Evolutionary conservation across 805 yeast species (phyloP).

Genomic region (Wickerhamia fluorescens): DNA sequence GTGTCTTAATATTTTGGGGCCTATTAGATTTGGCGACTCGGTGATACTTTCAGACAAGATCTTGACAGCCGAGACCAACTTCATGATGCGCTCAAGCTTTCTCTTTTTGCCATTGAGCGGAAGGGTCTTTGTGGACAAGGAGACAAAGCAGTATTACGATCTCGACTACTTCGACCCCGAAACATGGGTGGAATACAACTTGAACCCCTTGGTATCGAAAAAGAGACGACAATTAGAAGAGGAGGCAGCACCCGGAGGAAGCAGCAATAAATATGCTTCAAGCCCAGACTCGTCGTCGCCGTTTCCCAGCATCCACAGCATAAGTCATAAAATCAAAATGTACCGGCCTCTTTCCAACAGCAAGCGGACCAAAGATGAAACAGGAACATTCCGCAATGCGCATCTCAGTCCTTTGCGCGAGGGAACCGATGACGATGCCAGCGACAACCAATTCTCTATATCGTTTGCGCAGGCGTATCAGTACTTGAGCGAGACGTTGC

Average conservation of each 20-base stretch:
- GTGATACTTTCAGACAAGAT: constrained; percentile 69
- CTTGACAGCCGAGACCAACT: constrained; percentile 73
- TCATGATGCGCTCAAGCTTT: constrained; percentile 82
- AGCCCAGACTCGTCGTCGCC: constrained; percentile 5
- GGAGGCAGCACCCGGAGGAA: not conserved
- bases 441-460: constrained; percentile 12
- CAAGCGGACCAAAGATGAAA: constrained; percentile 2
- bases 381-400: too few relatives aligned
- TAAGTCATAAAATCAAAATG: constrained; percentile 22
- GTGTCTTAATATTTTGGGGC: constrained; percentile 83
- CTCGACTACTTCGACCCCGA: constrained; percentile 76
- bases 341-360: constrained; percentile 10
- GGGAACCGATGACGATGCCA: constrained; percentile 5
- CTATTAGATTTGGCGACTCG: constrained; percentile 74
- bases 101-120: constrained; percentile 74
- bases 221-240: constrained; percentile 23
- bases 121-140: constrained; percentile 58
- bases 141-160: constrained; percentile 50
- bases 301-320: constrained; percentile 17
- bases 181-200: constrained; percentile 68
- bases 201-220: constrained; percentile 65
- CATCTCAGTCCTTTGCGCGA: too few relatives aligned
- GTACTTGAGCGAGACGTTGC: constrained; percentile 57
- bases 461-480: constrained; percentile 53
- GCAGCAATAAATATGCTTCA: not conserved